A percentile compares a stretch with the other conserved stretches of the same genome.
Conservation (phyloP, 352 stramenopile genomes). For the Elongisporangium prolatum region DNA sequence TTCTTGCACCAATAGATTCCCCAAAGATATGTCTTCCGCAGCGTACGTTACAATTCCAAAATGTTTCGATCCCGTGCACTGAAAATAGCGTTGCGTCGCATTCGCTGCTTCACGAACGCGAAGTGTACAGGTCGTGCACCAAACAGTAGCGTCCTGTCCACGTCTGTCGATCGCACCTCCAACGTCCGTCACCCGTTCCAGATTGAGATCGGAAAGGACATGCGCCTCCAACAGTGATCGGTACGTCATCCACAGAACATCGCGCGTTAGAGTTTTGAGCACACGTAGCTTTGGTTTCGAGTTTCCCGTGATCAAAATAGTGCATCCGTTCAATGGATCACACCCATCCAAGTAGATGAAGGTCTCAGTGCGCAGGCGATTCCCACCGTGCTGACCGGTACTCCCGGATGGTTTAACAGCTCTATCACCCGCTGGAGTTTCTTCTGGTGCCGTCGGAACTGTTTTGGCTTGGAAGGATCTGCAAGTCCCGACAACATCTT, state of each 20-base stretch:
- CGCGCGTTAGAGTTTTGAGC: conserved; percentile 89
- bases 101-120: conserved; percentile 48
- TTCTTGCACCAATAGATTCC: conserved; percentile 74
- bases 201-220: conserved; percentile 88
- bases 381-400: conserved; percentile 7
- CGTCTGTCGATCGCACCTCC: neutral
- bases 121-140: conserved; percentile 72
- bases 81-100: conserved; percentile 49
- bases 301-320: conserved; percentile 90
- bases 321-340: conserved; percentile 92
- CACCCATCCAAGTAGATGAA: conserved; percentile 95
- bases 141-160: conserved; percentile 31
- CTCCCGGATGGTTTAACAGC: neutral
- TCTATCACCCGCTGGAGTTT: conserved; percentile 10
- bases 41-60: conserved; percentile 60
- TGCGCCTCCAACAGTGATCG: conserved; percentile 94
- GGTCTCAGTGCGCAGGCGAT: conserved; percentile 61
- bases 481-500: conserved; percentile 58
- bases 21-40: conserved; percentile 73
- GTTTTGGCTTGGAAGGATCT: conserved; percentile 67
- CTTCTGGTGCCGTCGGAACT: conserved; percentile 34
- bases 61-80: conserved; percentile 67
- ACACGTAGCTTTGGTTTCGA: conserved; percentile 86
- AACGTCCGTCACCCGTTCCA: conserved; percentile 33
- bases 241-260: conserved; percentile 93